Evolutionary conservation across 2,329 filamentous ascomycete genomes (phyloP).

Genomic region (Zalaria sp.): DNA sequence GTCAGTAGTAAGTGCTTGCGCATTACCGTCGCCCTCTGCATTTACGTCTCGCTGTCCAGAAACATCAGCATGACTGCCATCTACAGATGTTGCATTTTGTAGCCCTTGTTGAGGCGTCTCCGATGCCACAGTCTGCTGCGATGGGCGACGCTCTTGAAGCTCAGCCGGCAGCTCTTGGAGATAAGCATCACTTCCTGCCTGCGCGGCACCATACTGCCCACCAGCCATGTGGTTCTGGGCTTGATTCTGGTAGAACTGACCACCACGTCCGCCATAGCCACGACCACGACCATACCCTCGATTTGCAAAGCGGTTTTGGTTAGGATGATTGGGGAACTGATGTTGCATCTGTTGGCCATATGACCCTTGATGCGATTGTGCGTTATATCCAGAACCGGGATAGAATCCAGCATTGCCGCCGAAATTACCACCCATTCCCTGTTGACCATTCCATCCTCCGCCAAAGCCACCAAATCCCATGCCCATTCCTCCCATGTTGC

Average conservation of each 20-base stretch:
- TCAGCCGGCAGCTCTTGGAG: not conserved
- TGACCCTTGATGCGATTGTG: conserved; percentile 25
- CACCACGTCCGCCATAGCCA: conserved; percentile 16
- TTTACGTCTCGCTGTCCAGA: not conserved
- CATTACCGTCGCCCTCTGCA: not conserved
- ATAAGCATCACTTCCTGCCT: not conserved
- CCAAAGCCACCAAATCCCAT: conserved; percentile 56
- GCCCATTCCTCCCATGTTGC: conserved; percentile 50
- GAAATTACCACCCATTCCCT: conserved; percentile 63
- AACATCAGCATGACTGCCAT: not conserved
- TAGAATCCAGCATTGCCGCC: conserved; percentile 40
- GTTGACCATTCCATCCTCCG: conserved; percentile 54
- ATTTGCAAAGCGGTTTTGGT: conserved; percentile 61
- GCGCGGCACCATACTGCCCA: not conserved
- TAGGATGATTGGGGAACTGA: conserved; percentile 45
- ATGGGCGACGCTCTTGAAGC: not conserved
- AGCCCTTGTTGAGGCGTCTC: not conserved
- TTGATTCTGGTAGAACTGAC: conserved; percentile 10
- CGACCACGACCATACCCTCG: conserved; percentile 28
- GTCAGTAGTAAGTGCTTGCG: not conserved
- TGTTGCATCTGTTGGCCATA: conserved; percentile 33
- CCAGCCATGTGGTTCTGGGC: not conserved
- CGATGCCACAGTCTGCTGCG: not conserved
- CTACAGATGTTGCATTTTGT: not conserved
- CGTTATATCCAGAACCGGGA: conserved; percentile 19